Conservation (phyloP, 2,329 filamentous ascomycete genomes). For the Cladosporium austrohemisphaericum region DNA sequence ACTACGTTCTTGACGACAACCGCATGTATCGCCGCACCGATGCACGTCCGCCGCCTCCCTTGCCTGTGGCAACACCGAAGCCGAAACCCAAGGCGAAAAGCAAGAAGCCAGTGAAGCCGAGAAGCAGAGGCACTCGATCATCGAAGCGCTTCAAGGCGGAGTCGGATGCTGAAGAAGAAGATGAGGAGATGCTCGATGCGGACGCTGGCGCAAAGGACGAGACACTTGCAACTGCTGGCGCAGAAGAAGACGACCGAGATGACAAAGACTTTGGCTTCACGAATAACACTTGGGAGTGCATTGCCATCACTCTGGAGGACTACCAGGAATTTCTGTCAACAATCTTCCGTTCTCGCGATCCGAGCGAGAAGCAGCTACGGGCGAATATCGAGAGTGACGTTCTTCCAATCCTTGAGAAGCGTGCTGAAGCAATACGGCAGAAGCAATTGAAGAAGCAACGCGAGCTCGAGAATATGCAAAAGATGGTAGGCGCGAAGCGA, state of each 20-base stretch:
- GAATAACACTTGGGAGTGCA: conserved; percentile 82
- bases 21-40: conserved; percentile 87
- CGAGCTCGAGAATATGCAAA: conserved; percentile 75
- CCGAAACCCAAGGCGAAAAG: conserved; percentile 55
- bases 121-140: conserved; percentile 54
- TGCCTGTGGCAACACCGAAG: conserved; percentile 52
- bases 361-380: conserved; percentile 77
- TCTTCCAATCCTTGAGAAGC: conserved; percentile 77
- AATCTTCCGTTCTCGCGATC: conserved; percentile 72
- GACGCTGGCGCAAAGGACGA: conserved; percentile 35
- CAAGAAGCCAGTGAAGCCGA: conserved; percentile 53
- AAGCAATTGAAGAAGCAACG: conserved; percentile 73
- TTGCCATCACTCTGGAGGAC: conserved; percentile 77
- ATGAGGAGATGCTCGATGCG: conserved; percentile 40
- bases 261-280: conserved; percentile 57
- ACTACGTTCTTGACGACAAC: conserved; percentile 91
- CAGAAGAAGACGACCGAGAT: conserved; percentile 31
- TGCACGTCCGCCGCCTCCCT: conserved; percentile 56
- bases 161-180: conserved; percentile 42
- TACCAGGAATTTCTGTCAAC: conserved; percentile 67
- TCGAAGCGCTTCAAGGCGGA: conserved; percentile 68
- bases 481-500: conserved; percentile 88
- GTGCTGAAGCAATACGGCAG: conserved; percentile 63
- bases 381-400: conserved; percentile 72
- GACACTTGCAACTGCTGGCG: conserved; percentile 30